Evolutionary conservation across 2,329 filamentous ascomycete species (phyloP).

Genomic region (Podosphaera aphanis): DNA sequence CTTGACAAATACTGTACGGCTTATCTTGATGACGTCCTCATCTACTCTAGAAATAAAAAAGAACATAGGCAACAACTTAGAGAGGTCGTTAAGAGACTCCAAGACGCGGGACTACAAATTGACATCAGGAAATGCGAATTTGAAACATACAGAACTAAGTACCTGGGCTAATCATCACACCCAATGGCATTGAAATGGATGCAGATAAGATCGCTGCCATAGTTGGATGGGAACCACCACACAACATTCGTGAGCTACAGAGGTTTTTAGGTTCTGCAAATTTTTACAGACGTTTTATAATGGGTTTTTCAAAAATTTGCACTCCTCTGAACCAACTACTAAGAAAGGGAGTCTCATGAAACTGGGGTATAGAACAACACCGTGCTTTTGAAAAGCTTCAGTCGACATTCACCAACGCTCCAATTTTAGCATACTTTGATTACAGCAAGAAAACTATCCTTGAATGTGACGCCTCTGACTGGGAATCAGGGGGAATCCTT

Average conservation of each 20-base stretch:
- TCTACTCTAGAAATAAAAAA: background rate
- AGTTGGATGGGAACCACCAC: too few relatives aligned
- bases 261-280: too few relatives aligned
- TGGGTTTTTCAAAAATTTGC: too few relatives aligned
- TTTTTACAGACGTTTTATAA: too few relatives aligned
- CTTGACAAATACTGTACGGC: background rate
- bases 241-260: too few relatives aligned
- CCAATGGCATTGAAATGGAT: background rate
- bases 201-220: background rate
- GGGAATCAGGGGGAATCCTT: background rate
- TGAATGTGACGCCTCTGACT: background rate
- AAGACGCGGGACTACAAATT: background rate
- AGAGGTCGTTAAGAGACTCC: slow-evolving; percentile 1
- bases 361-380: too few relatives aligned
- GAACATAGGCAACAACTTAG: background rate
- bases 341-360: too few relatives aligned
- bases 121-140: slow-evolving; percentile 2
- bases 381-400: too few relatives aligned
- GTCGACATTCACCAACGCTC: background rate
- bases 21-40: slow-evolving; percentile 3
- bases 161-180: slow-evolving; percentile 1
- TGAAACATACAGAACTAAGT: background rate
- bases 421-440: background rate
- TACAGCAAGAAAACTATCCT: background rate
- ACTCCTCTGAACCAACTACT: too few relatives aligned